phyloP scores from a whole-genome alignment of 2,329 filamentous ascomycete species.

The Chaetomium sp. region DNA sequence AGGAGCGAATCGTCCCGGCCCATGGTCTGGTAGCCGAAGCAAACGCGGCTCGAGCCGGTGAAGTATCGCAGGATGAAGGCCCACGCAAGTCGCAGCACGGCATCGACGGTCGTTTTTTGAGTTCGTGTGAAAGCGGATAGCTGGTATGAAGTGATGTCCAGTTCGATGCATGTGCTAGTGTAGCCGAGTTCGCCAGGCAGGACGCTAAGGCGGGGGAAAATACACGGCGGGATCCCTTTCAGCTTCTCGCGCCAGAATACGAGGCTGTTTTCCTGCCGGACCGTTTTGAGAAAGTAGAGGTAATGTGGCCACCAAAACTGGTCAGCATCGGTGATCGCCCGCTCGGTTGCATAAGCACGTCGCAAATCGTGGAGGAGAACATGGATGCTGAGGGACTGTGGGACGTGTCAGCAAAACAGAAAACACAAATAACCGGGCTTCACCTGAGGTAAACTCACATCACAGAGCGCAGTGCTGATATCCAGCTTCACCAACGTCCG shows the following conservation, averaged over 20 bases:
- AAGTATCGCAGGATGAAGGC: slow-evolving; percentile 50
- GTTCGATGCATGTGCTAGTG: slow-evolving; percentile 33
- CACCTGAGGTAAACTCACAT: slow-evolving; percentile 32
- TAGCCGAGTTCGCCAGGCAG: slow-evolving; percentile 22
- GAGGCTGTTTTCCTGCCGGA: slow-evolving; percentile 32
- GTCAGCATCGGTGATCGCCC: slow-evolving; percentile 29
- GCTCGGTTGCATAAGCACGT: slow-evolving; percentile 37
- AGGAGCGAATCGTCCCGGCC: slow-evolving; percentile 39
- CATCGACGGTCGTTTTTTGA: slow-evolving; percentile 39
- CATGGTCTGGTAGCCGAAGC: slow-evolving; percentile 47
- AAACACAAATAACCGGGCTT: not conserved
- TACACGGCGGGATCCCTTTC: slow-evolving; percentile 34
- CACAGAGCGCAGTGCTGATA: slow-evolving; percentile 45
- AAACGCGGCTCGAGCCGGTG: slow-evolving; percentile 44
- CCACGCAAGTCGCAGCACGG: slow-evolving; percentile 54
- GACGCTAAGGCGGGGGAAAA: slow-evolving; percentile 38
- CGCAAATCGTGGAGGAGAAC: slow-evolving; percentile 43
- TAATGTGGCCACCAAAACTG: slow-evolving; percentile 35
- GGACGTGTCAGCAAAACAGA: not conserved
- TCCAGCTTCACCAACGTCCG: slow-evolving; percentile 45
- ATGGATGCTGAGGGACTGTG: slow-evolving; percentile 36
- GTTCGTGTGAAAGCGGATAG: slow-evolving; percentile 39
- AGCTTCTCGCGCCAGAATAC: slow-evolving; percentile 43
- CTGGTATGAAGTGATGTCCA: slow-evolving; percentile 35
- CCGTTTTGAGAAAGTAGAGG: slow-evolving; percentile 31